phyloP scores from a whole-genome alignment of 108 stramenopile genomes.

The Ochromonas danica region DNA sequence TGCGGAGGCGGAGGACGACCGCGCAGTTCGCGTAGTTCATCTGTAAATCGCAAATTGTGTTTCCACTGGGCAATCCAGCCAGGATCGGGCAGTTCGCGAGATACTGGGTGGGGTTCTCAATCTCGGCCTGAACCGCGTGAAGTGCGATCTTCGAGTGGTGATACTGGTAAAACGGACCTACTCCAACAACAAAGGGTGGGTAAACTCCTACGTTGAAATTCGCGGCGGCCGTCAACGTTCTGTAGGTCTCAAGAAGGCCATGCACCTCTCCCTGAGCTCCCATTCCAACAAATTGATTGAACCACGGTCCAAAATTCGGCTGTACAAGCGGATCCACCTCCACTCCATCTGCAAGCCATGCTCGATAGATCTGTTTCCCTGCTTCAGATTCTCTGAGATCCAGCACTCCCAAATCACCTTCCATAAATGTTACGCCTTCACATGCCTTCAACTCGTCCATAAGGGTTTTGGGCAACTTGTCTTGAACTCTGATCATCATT shows the following conservation, averaged over 20 bases:
- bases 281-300: conserved; percentile 13
- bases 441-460: conserved; percentile 26
- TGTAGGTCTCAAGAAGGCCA: conserved; percentile 18
- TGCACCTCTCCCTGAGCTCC: conserved; percentile 29
- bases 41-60: conserved; percentile 25
- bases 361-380: conserved; percentile 24
- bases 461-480: conserved; percentile 18
- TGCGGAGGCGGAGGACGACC: not conserved
- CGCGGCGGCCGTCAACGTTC: conserved; percentile 26
- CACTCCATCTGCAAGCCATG: conserved; percentile 19
- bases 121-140: conserved; percentile 19
- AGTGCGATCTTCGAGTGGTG: conserved; percentile 15
- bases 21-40: conserved; percentile 27
- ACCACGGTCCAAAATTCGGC: not conserved
- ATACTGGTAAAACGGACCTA: conserved; percentile 11
- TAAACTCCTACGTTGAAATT: conserved; percentile 11
- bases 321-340: conserved; percentile 18
- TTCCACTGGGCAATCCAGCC: conserved; percentile 23
- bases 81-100: conserved; percentile 20
- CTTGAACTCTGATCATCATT: conserved; percentile 8
- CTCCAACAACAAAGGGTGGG: conserved; percentile 4
- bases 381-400: conserved; percentile 24
- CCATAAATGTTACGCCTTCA: conserved; percentile 6
- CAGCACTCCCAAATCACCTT: conserved; percentile 4
- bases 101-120: not conserved